phyloP scores from a whole-genome alignment of 1,139 yeast species.

The Pichia sp. region DNA sequence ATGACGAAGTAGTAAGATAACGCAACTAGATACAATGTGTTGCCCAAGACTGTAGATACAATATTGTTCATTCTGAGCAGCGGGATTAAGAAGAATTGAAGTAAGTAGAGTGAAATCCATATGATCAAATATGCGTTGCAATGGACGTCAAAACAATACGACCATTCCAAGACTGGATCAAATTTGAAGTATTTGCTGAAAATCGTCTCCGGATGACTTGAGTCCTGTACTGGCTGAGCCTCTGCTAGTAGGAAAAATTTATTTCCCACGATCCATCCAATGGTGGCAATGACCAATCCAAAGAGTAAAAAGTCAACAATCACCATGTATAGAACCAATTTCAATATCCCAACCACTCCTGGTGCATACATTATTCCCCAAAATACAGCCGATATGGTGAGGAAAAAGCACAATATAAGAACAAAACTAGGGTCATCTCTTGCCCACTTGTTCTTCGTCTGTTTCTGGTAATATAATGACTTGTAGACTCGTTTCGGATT shows the following conservation, averaged over 20 bases:
- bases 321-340: slow-evolving; percentile 76
- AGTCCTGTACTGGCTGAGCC: slow-evolving; percentile 28
- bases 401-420: slow-evolving; percentile 58
- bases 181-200: slow-evolving; percentile 18
- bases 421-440: slow-evolving; percentile 91
- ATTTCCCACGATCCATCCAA: slow-evolving; percentile 70
- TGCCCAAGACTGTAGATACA: slow-evolving; percentile 66
- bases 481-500: slow-evolving; percentile 81
- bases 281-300: slow-evolving; percentile 65
- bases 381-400: slow-evolving; percentile 72
- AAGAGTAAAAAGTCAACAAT: slow-evolving; percentile 71
- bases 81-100: slow-evolving; percentile 76
- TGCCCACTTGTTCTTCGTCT: slow-evolving; percentile 68
- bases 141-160: slow-evolving; percentile 89
- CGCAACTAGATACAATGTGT: slow-evolving; percentile 69
- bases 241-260: slow-evolving; percentile 41
- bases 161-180: slow-evolving; percentile 69
- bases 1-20: slow-evolving; percentile 71
- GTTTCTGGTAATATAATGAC: slow-evolving; percentile 73
- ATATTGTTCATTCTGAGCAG: slow-evolving; percentile 60
- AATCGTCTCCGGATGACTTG: not conserved
- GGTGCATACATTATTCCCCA: slow-evolving; percentile 88
- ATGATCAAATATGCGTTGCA: slow-evolving; percentile 81
- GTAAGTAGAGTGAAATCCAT: slow-evolving; percentile 71
- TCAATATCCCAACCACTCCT: slow-evolving; percentile 52